These are phyloP conservation scores for Ascochyta fabae DNA, from an alignment of 2,329 filamentous ascomycete species.

Conservation along the genomic window DNA sequence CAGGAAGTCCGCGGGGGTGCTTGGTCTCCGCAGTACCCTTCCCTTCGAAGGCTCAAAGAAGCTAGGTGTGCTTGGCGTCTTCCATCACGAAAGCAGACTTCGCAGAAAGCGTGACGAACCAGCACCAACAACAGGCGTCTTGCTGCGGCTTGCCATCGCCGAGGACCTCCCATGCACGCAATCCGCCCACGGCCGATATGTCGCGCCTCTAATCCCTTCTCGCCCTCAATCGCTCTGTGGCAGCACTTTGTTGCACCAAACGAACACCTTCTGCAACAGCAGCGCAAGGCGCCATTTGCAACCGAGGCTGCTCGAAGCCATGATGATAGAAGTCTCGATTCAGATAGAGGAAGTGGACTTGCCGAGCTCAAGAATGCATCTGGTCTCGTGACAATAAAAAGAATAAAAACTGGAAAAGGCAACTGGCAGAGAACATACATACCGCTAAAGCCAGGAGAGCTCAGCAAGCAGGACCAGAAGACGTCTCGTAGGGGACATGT, in stretches of 20 bases:
- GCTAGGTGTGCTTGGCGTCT: constrained; percentile 28
- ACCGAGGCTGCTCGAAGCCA: constrained; percentile 7
- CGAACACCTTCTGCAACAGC: constrained; percentile 17
- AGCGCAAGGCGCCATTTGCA: constrained; percentile 28
- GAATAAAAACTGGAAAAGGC: not conserved
- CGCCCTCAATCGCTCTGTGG: constrained; percentile 40
- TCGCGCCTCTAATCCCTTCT: constrained; percentile 43
- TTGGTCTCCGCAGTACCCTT: constrained; percentile 5
- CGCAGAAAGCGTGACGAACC: constrained; percentile 4
- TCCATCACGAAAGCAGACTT: constrained; percentile 9
- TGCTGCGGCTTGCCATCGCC: constrained; percentile 9
- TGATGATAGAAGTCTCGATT: not conserved
- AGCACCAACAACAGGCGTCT: constrained; percentile 4
- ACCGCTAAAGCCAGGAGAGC: not conserved
- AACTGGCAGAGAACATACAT: not conserved
- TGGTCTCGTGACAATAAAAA: not conserved
- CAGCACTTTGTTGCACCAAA: constrained; percentile 40
- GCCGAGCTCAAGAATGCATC: not conserved
- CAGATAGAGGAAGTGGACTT: not conserved
- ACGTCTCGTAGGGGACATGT: too few species aligned
- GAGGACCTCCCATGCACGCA: constrained; percentile 36
- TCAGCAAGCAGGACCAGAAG: not conserved
- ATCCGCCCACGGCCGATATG: constrained; percentile 35
- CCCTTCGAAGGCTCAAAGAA: constrained; percentile 11
- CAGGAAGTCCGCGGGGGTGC: constrained; percentile 20